A percentile compares a stretch with the other conserved stretches of the same genome.
phyloP scores from a whole-genome alignment of 1,139 yeast genomes.

The Zygosaccharomyces pseudobailii region DNA sequence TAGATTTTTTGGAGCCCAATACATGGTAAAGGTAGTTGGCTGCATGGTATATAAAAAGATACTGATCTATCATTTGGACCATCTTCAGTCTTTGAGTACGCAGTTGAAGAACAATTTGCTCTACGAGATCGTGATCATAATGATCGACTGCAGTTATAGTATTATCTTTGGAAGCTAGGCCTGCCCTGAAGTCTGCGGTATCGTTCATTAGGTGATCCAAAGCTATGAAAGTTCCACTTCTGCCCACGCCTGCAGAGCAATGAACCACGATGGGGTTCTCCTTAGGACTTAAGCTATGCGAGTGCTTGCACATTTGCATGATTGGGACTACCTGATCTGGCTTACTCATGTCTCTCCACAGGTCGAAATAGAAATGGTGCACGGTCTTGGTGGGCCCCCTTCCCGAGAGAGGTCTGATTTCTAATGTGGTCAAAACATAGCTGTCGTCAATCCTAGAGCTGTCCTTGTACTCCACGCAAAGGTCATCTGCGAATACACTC shows the following conservation, averaged over 20 bases:
- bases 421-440: conserved; percentile 27
- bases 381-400: conserved; percentile 29
- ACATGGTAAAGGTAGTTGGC: conserved; percentile 21
- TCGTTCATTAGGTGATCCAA: conserved; percentile 50
- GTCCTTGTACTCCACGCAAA: conserved; percentile 18
- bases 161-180: background rate
- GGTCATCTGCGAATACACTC: conserved; percentile 19
- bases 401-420: conserved; percentile 17
- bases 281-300: conserved; percentile 27
- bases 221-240: conserved; percentile 70
- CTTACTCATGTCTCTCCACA: conserved; percentile 45
- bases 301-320: conserved; percentile 26
- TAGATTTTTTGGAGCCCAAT: background rate
- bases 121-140: conserved; percentile 30
- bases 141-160: conserved; percentile 9
- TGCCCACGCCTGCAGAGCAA: conserved; percentile 79
- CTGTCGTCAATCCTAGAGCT: conserved; percentile 19
- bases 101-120: conserved; percentile 31
- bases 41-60: conserved; percentile 31
- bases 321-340: conserved; percentile 38
- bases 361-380: conserved; percentile 41
- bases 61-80: conserved; percentile 35
- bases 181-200: conserved; percentile 25
- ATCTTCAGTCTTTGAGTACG: conserved; percentile 33
- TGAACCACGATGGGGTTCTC: conserved; percentile 47